Evolutionary conservation across 2,329 filamentous ascomycete species (phyloP).

Genomic region (Exophiala xenobiotica): DNA sequence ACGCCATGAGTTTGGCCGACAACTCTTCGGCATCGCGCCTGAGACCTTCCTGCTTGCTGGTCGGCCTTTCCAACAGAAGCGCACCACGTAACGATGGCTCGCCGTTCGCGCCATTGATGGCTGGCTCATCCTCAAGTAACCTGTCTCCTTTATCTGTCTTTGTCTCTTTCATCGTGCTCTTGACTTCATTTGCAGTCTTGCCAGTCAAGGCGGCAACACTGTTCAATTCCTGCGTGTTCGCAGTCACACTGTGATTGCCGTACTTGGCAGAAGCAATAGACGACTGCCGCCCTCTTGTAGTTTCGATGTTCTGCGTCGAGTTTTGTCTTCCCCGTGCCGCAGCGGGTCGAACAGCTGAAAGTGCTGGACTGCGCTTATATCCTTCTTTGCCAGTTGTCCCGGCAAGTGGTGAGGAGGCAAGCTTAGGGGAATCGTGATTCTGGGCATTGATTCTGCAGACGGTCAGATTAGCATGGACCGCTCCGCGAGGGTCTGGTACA

Average conservation of each 20-base stretch:
- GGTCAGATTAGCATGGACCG: background rate
- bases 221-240: constrained; percentile 34
- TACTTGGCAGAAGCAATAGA: constrained; percentile 61
- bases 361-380: constrained; percentile 60
- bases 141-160: constrained; percentile 36
- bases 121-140: constrained; percentile 44
- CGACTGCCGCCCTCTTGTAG: constrained; percentile 38
- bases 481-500: constrained; percentile 31
- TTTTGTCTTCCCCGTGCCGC: constrained; percentile 74
- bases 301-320: constrained; percentile 59
- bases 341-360: constrained; percentile 59
- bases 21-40: constrained; percentile 20
- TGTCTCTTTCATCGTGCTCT: constrained; percentile 53
- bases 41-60: constrained; percentile 42
- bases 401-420: constrained; percentile 73
- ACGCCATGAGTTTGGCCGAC: constrained; percentile 27
- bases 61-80: constrained; percentile 21
- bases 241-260: constrained; percentile 55
- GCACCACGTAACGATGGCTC: constrained; percentile 35
- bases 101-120: constrained; percentile 24
- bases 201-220: constrained; percentile 34
- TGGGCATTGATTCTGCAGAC: constrained; percentile 32
- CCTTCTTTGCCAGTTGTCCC: constrained; percentile 63
- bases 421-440: constrained; percentile 64
- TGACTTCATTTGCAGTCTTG: constrained; percentile 48